A percentile compares a stretch with the other conserved stretches of the same genome.
Evolutionary conservation across 768 basidiomycete species (phyloP).

Genomic region (Clavaria fumosa): DNA sequence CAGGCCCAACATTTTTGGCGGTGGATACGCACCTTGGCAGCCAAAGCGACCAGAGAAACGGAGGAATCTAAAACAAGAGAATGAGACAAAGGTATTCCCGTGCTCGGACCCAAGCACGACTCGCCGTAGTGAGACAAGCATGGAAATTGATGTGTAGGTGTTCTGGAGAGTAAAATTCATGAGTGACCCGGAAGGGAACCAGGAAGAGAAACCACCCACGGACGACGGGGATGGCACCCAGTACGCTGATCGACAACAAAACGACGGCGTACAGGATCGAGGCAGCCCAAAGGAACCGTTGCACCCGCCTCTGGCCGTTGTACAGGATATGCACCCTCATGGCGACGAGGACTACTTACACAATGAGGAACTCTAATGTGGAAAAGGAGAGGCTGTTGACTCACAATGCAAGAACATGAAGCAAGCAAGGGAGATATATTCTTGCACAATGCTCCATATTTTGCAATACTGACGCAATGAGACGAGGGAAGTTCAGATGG

Average conservation of each 20-base stretch:
- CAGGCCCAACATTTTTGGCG: not conserved
- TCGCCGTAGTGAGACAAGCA: not conserved
- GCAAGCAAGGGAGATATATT: not conserved
- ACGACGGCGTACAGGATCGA: not conserved
- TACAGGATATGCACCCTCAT: not conserved
- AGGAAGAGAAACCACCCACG: not conserved
- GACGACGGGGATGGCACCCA: not conserved
- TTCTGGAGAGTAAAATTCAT: not conserved
- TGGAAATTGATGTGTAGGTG: not conserved
- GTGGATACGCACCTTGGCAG: not conserved
- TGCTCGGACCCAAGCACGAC: not conserved
- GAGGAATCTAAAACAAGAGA: not conserved
- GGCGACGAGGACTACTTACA: not conserved
- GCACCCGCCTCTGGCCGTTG: not conserved
- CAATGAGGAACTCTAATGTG: not conserved
- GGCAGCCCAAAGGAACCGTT: not conserved
- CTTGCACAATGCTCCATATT: not conserved
- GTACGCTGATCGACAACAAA: not conserved
- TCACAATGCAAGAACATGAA: not conserved
- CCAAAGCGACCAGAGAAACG: not conserved
- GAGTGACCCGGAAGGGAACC: not conserved
- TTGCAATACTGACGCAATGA: not conserved
- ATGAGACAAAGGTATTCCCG: not conserved
- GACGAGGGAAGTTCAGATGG: not conserved
- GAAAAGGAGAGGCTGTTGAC: not conserved